Evolutionary conservation across 2,329 filamentous ascomycete species (phyloP).

Genomic region (Tolypocladium amazonense): DNA sequence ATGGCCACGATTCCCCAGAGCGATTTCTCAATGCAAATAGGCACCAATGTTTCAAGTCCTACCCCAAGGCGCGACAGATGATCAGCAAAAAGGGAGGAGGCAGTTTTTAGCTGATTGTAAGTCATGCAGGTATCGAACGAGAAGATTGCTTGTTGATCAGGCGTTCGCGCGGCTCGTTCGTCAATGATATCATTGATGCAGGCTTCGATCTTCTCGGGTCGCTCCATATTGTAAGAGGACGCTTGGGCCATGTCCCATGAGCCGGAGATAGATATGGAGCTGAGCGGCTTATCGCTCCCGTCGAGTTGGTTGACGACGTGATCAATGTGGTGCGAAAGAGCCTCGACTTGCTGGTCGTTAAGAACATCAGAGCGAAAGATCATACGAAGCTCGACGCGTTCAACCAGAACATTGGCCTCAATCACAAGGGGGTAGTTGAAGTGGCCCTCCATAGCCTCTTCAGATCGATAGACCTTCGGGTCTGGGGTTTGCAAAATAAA

Average conservation of each 20-base stretch:
- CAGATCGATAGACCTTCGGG: background rate
- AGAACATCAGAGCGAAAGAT: background rate
- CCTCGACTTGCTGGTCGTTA: background rate
- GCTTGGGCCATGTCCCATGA: background rate
- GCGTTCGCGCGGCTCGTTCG: constrained; percentile 20
- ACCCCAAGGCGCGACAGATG: background rate
- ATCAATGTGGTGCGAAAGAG: background rate
- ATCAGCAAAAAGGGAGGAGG: background rate
- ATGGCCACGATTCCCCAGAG: constrained; percentile 13
- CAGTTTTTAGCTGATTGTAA: constrained; percentile 24
- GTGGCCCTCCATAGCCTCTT: background rate
- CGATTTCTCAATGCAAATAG: constrained; percentile 26
- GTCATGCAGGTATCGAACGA: constrained; percentile 32
- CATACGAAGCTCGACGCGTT: background rate
- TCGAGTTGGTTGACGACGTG: background rate
- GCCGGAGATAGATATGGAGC: background rate
- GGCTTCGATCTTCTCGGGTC: background rate
- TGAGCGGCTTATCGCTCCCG: background rate
- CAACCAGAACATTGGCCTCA: background rate
- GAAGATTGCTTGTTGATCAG: constrained; percentile 24
- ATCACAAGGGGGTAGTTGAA: constrained; percentile 5
- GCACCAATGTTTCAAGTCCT: constrained; percentile 7
- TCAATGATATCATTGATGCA: constrained; percentile 31
- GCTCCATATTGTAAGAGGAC: background rate
- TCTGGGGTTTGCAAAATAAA: background rate